Evolutionary conservation across 306 rosid species (phyloP), one percentile per base, ranked within the genome.

Genomic region (Begonia peltatifolia): DNA sequence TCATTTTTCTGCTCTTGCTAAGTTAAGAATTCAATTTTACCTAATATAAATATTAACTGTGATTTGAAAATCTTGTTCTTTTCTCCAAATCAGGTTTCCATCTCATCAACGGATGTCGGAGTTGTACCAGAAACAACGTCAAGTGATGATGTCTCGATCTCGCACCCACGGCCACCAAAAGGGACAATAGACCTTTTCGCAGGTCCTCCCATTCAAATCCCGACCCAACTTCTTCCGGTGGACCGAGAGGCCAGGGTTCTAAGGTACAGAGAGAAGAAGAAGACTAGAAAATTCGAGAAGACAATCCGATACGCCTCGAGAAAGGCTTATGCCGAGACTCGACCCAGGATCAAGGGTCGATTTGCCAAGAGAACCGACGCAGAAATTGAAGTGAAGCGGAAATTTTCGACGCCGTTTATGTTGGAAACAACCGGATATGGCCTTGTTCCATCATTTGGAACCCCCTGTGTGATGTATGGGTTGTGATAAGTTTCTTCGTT

Each of bases 311-410:
- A 90, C 68, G 99, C 95, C 17, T 90, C 95, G 10, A 80, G 99
- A 74, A 86, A 90, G 64, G 99, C 99, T 38, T 90, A 90, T 49
- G 95, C 99, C 5, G 99, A 90, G 62, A 90, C 94, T 42, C 63
- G 99, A 16, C 99, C 95, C 0, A 79, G 99, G 0, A 83, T 90
- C 67, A 86, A 90, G 56, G 99, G 99, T 56, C 79, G 99, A 43
- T 90, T 90, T 4, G 99, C 94, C 0, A 90, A 83, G 65, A 53
- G 94, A 63, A 81, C 84, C 0, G 82, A 83, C 46, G 69, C 63
- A 10, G 92, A 80, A 46, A 79, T 79, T 13, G 84, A 89, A 65
- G 80, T 80, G 30, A 95, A 85, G 48, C 92, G 71, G 65, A 76
- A 80, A 76, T 85, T 85, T 74, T 76, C 95, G 54, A 49, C 87